Evolutionary conservation across 768 basidiomycete genomes (phyloP), one percentile per base, ranked within the genome.

Genomic region (Leccinum truebloodii): DNA sequence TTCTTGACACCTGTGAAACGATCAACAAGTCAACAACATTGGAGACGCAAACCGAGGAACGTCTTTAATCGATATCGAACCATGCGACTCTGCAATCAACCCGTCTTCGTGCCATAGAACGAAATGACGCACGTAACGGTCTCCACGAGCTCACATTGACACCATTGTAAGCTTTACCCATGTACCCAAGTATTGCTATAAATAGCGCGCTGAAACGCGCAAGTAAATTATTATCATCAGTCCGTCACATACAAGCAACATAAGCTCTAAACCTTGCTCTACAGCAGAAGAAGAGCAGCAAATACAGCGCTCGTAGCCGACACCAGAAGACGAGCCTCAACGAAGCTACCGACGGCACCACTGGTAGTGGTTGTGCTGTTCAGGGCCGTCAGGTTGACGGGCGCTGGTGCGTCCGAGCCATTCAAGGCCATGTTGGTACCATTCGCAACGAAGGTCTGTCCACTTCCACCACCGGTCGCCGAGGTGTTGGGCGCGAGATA

Each of bases 401-500:
- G 77, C 10, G 71, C 60, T 12, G 77, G 75, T 18, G 72, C 69
- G 34, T 30, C 54, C 1, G 63, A 65, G 3, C 65, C 34, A 22
- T 74, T 81, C 52, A 80, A 58, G 46, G 59, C 54, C 55, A 61
- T 61, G 73, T 81, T 69, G 58, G 75, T 64, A 12, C 65, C 66
- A 4, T 63, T 58, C 22, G 63, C 66, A 59, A 76, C 60, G 71
- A 78, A 77, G n/a, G 81, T 78, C 22, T 64, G 30, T 35, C 79
- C 77, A 44, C 72, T 72, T 55, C 80, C 81, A 3, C 77, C 78
- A 59, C 79, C 76, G 37, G 66, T 60, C 34, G 73, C 78, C 32
- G 61, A 66, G 20, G 54, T 65, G 55, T 71, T 58, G 4, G 80
- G 82, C 13, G 80, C 79, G 14, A 72, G 62, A 69, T 78, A 80